A percentile compares a stretch with the other conserved stretches of the same genome.
phyloP scores from a whole-genome alignment of 2,329 filamentous ascomycete genomes.

The Aspergillus pseudoterreus region DNA sequence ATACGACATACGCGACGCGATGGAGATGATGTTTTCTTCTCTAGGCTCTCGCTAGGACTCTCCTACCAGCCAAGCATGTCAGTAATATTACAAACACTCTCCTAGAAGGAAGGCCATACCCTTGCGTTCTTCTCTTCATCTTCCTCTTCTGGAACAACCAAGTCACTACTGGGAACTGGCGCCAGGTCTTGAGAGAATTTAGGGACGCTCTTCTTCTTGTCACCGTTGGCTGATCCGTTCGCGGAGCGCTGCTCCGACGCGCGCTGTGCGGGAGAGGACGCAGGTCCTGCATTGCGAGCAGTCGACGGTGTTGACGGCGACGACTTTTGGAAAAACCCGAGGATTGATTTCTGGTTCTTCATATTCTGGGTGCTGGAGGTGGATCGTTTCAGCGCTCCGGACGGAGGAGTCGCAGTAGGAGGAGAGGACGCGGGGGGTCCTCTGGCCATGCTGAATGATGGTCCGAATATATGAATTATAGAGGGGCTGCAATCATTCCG shows the following conservation, averaged over 20 bases:
- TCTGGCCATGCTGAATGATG: slow-evolving; percentile 33
- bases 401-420: slow-evolving; percentile 32
- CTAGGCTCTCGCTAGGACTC: slow-evolving; percentile 19
- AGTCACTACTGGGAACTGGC: slow-evolving; percentile 78
- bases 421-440: slow-evolving; percentile 33
- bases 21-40: slow-evolving; percentile 62
- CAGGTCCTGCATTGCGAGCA: slow-evolving; percentile 28
- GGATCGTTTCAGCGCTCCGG: slow-evolving; percentile 36
- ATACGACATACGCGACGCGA: slow-evolving; percentile 66
- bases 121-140: slow-evolving; percentile 39
- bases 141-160: slow-evolving; percentile 64
- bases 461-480: neutral
- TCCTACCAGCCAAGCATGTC: slow-evolving; percentile 30
- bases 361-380: slow-evolving; percentile 41
- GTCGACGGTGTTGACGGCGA: slow-evolving; percentile 44
- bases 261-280: slow-evolving; percentile 35
- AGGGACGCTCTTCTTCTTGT: slow-evolving; percentile 41
- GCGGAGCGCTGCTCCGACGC: slow-evolving; percentile 27
- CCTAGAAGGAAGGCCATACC: slow-evolving; percentile 22
- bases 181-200: slow-evolving; percentile 53
- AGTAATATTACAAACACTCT: too few relatives aligned
- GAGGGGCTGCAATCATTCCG: neutral
- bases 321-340: slow-evolving; percentile 72
- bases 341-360: slow-evolving; percentile 68
- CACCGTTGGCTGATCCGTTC: slow-evolving; percentile 44